Base-by-base conservation (phyloP, 208 protist genomes). In the Hexamita inflata region DNA sequence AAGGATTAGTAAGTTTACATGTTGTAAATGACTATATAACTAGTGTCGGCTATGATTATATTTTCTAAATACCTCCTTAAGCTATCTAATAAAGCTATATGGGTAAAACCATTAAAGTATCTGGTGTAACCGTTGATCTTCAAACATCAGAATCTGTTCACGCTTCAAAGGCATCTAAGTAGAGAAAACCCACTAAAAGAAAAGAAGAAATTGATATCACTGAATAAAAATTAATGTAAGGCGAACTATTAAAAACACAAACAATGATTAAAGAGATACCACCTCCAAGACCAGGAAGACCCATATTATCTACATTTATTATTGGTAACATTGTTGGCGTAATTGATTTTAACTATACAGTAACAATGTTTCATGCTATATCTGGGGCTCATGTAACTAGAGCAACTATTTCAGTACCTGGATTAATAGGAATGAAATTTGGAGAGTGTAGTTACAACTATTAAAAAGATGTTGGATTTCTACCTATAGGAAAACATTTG, bases 241-340 rank as follows among this genome's bases (percentile, higher is more conserved):
- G 30, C 15, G 28, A 70, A 9, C 35, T 70, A n/a, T n/a, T 70
- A 38, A 70, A 70, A 38, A 42, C 64, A 35, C 9, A 29, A 38
- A n/a, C 11, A n/a, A 7, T 32, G 9, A 70, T 70, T 38, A 70
- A 9, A n/a, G 4, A 45, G 26, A 38, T 70, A 11, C 35, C 11
- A n/a, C 64, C 64, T 19, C 64, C 64, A 35, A 40, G 64, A 32
- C 64, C 64, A 45, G 64, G 64, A 9, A 24, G 42, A 34, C 64
- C 64, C 7, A 70, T 70, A 30, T 19, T 70, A 32, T 15, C 64
- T n/a, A 45, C 64, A 38, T 70, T 70, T n/a, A 4, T 19, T 24
- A 42, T 70, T 4, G 64, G 64, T n/a, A 70, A 70, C n/a, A 45
- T 70, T 49, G n/a, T 70, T 70, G 64, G 64, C 4, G 64, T 70